phyloP scores from a whole-genome alignment of 2,329 filamentous ascomycete genomes.

The Cladosporium sp. region DNA sequence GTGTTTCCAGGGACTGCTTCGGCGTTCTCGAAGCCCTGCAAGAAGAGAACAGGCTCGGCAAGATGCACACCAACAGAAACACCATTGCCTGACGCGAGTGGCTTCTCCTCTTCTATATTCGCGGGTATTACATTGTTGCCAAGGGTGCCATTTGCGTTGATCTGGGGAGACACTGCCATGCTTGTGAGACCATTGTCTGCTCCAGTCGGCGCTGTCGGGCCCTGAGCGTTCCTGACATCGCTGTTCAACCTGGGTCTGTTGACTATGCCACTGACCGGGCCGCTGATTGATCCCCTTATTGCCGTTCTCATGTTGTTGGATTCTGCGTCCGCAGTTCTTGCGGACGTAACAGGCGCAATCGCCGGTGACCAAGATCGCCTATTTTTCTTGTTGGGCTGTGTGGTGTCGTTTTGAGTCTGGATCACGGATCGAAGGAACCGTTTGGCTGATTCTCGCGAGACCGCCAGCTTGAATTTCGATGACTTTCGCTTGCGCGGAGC shows the following conservation, averaged over 20 bases:
- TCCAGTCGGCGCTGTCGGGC: conserved; percentile 15
- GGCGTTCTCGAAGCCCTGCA: conserved; percentile 73
- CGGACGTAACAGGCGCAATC: conserved; percentile 10
- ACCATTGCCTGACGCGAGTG: conserved; percentile 73
- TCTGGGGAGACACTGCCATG: conserved; percentile 9
- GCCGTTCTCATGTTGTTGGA: conserved; percentile 37
- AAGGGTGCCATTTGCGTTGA: conserved; percentile 13
- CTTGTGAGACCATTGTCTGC: conserved; percentile 13
- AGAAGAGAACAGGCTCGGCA: conserved; percentile 75
- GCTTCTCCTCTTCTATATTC: conserved; percentile 53
- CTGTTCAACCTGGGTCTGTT: conserved; percentile 40
- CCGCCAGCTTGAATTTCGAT: conserved; percentile 45
- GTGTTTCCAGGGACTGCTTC: conserved; percentile 62
- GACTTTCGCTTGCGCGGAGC: conserved; percentile 2
- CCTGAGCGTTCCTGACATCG: conserved; percentile 34
- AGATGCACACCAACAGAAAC: conserved; percentile 69
- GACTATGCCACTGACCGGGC: conserved; percentile 35
- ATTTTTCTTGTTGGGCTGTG: conserved; percentile 20
- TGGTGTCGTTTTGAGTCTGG: conserved; percentile 6
- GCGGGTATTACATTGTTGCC: conserved; percentile 25
- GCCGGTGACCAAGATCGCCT: conserved; percentile 30
- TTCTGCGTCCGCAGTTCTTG: neutral
- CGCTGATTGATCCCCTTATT: conserved; percentile 37
- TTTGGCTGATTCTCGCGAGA: conserved; percentile 46
- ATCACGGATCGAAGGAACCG: conserved; percentile 47